Evolutionary conservation across 208 protist genomes (phyloP).

Genomic region (Sergeia podlipaevii): DNA sequence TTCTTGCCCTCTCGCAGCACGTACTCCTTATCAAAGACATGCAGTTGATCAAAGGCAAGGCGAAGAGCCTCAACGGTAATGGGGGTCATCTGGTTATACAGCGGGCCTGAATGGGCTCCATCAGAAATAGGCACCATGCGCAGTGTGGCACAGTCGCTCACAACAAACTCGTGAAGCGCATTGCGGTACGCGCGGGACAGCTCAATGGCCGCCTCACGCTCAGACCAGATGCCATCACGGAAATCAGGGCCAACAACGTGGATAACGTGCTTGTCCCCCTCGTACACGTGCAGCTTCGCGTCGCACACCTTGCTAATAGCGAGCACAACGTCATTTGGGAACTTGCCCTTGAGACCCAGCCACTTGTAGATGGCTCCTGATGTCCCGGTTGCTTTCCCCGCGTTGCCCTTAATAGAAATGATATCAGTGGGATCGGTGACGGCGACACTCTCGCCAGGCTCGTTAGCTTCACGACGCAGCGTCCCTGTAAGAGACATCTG

Average conservation of each 20-base stretch:
- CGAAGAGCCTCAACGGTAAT: constrained; percentile 67
- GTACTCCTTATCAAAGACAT: constrained; percentile 75
- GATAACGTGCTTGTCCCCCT: constrained; percentile 58
- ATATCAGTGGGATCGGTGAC: constrained; percentile 75
- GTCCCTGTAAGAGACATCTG: constrained; percentile 70
- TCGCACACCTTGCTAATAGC: constrained; percentile 67
- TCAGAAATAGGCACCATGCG: constrained; percentile 75
- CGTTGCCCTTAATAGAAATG: constrained; percentile 55
- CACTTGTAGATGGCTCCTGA: constrained; percentile 86
- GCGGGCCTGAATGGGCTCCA: constrained; percentile 45
- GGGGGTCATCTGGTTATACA: constrained; percentile 74
- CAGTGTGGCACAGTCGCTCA: constrained; percentile 64
- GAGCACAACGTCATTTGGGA: constrained; percentile 67
- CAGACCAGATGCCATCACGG: constrained; percentile 72
- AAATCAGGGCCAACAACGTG: constrained; percentile 85
- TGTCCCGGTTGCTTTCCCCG: constrained; percentile 49
- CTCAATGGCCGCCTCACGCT: constrained; percentile 74
- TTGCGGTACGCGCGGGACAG: constrained; percentile 84
- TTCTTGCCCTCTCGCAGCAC: constrained; percentile 62
- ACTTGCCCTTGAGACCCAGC: constrained; percentile 55
- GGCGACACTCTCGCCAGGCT: constrained; percentile 55
- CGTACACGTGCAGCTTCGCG: constrained; percentile 72
- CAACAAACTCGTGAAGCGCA: constrained; percentile 81
- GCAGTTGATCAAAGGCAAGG: constrained; percentile 80
- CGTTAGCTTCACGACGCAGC: constrained; percentile 39